Percentiles rank a stretch among this genome's conserved stretches.
Evolutionary conservation across 2,329 filamentous ascomycete species (phyloP).

Genomic region (Alternaria consortialis): DNA sequence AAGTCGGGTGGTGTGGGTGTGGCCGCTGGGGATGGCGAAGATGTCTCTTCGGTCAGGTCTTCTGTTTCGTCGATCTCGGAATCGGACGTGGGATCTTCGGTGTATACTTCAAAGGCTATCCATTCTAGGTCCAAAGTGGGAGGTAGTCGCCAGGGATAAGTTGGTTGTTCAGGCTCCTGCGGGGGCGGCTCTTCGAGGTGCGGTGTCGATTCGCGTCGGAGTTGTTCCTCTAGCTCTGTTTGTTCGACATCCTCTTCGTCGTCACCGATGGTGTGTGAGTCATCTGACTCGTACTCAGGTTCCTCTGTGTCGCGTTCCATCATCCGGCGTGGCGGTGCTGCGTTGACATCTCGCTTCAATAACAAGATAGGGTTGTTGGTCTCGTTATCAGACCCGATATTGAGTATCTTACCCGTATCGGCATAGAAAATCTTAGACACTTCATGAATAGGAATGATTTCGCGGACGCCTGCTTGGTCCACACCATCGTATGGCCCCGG

Average conservation of each 20-base stretch:
- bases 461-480: conserved; percentile 68
- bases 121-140: conserved; percentile 85
- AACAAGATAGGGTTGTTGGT: conserved; percentile 77
- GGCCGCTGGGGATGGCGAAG: conserved; percentile 26
- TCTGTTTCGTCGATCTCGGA: conserved; percentile 58
- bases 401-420: conserved; percentile 87
- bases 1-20: conserved; percentile 52
- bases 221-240: conserved; percentile 56
- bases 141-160: conserved; percentile 69
- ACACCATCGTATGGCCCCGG: conserved; percentile 70
- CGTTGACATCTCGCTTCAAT: conserved; percentile 74
- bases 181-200: conserved; percentile 19
- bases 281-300: conserved; percentile 47
- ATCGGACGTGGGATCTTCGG: conserved; percentile 67
- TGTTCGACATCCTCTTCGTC: conserved; percentile 52
- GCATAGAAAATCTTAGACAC: conserved; percentile 94
- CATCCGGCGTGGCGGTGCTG: conserved; percentile 68
- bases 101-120: conserved; percentile 88
- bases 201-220: conserved; percentile 54
- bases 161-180: conserved; percentile 23
- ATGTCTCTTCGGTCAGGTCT: conserved; percentile 22
- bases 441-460: conserved; percentile 74
- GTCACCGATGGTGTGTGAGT: conserved; percentile 48
- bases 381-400: conserved; percentile 75
- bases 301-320: conserved; percentile 53